Conservation (phyloP, 305 asterid species). For the Fraxinus dipetala region DNA sequence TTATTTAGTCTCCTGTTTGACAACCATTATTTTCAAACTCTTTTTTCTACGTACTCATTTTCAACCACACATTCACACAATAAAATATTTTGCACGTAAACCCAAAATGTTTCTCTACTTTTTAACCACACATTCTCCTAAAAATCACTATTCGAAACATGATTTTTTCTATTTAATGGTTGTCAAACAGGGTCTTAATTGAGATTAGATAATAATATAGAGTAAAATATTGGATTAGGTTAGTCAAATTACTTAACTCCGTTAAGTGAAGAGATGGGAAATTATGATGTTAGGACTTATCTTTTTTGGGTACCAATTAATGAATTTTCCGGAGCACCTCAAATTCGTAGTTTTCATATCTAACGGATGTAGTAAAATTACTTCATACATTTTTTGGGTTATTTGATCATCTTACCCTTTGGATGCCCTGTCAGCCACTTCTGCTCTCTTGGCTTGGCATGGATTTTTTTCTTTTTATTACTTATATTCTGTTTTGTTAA, state of each 20-base stretch:
- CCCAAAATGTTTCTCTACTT: too few relatives aligned
- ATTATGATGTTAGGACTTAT: not conserved
- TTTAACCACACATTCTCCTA: too few relatives aligned
- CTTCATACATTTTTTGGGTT: not conserved
- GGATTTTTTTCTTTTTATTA: not conserved
- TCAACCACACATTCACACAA: too few relatives aligned
- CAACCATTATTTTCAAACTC: too few relatives aligned
- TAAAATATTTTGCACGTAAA: too few relatives aligned
- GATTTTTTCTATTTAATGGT: too few relatives aligned
- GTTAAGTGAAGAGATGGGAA: not conserved
- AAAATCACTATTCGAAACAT: too few relatives aligned
- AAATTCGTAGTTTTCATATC: not conserved
- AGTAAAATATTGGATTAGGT: not conserved
- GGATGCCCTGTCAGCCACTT: not conserved
- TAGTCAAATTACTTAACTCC: not conserved
- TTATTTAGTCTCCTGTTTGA: not conserved
- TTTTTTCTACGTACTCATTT: too few relatives aligned
- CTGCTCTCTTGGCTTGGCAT: not conserved
- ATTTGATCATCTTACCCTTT: not conserved
- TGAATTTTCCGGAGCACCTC: not conserved
- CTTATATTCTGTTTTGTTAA: not conserved
- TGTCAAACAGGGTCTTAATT: not conserved
- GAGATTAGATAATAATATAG: not conserved
- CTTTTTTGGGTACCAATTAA: not conserved
- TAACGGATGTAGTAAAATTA: not conserved